phyloP scores from a whole-genome alignment of 2,329 filamentous ascomycete genomes.

The Paraphoma chrysanthemicola region DNA sequence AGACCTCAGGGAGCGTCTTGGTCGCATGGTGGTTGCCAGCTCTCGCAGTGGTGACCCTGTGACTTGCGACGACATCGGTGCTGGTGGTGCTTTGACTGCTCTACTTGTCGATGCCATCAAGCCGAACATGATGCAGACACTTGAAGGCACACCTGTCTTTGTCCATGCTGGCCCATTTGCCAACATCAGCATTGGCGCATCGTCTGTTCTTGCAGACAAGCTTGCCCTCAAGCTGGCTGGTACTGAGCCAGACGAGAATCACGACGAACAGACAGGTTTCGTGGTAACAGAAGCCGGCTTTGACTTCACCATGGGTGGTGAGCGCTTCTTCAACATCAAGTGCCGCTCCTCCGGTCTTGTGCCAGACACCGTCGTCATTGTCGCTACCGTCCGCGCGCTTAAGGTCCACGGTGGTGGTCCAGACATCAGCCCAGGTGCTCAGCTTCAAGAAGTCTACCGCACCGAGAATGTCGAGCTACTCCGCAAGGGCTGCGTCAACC shows the following conservation, averaged over 20 bases:
- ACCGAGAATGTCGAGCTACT: slow-evolving; percentile 94
- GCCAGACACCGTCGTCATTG: slow-evolving; percentile 92
- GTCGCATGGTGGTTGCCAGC: slow-evolving; percentile 93
- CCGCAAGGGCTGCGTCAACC: slow-evolving; percentile 87
- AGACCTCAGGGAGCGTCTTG: slow-evolving; percentile 92
- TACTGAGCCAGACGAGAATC: slow-evolving; percentile 89
- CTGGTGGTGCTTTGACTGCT: slow-evolving; percentile 88
- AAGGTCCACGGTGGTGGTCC: slow-evolving; percentile 98
- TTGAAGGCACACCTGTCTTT: slow-evolving; percentile 96
- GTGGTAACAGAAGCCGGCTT: slow-evolving; percentile 98
- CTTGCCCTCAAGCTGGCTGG: slow-evolving; percentile 94
- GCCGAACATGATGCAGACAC: slow-evolving; percentile 97
- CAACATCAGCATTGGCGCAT: slow-evolving; percentile 97
- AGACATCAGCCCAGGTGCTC: slow-evolving; percentile 85
- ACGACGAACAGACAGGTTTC: slow-evolving; percentile 83
- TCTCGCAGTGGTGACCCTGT: slow-evolving; percentile 87
- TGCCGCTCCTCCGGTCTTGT: slow-evolving; percentile 92
- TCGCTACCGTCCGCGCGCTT: slow-evolving; percentile 91
- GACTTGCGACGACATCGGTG: slow-evolving; percentile 94
- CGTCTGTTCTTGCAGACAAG: slow-evolving; percentile 92
- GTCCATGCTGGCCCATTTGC: slow-evolving; percentile 97
- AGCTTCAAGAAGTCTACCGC: slow-evolving; percentile 87
- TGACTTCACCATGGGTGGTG: slow-evolving; percentile 99
- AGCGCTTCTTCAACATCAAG: slow-evolving; percentile 99
- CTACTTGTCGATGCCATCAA: slow-evolving; percentile 99